A percentile compares a stretch with the other conserved stretches of the same genome.
Conservation (phyloP, 2,329 filamentous ascomycete species). For the Chrysoporthe austroafricana region DNA sequence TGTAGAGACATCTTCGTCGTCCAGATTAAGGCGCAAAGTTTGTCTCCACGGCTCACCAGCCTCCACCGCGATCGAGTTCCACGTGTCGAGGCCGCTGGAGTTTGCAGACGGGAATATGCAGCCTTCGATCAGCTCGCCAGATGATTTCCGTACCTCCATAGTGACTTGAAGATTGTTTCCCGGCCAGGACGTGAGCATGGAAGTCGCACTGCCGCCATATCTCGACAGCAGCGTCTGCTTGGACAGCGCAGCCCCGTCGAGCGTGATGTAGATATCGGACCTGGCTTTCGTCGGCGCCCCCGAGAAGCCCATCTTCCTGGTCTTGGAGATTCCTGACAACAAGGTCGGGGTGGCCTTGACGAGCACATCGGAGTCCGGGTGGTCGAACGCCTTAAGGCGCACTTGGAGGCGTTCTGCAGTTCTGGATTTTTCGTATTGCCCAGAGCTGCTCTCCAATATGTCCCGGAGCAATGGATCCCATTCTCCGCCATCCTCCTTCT, state of each 20-base stretch:
- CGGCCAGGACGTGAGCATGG: constrained; percentile 64
- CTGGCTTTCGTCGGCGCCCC: constrained; percentile 85
- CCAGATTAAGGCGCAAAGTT: constrained; percentile 79
- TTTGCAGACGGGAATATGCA: constrained; percentile 91
- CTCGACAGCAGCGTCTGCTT: constrained; percentile 72
- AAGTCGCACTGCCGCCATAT: constrained; percentile 73
- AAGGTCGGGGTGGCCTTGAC: constrained; percentile 87
- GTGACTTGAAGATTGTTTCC: constrained; percentile 84
- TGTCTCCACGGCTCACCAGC: constrained; percentile 85
- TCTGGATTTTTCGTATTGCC: constrained; percentile 73
- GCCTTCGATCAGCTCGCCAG: constrained; percentile 81
- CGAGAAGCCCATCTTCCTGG: constrained; percentile 89
- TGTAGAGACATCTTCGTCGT: constrained; percentile 77
- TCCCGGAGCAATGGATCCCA: constrained; percentile 76
- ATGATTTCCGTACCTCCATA: constrained; percentile 79
- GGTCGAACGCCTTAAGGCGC: constrained; percentile 76
- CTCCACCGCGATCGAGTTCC: constrained; percentile 82
- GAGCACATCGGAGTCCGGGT: constrained; percentile 76
- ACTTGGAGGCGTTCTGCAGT: constrained; percentile 79
- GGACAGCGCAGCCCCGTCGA: constrained; percentile 78
- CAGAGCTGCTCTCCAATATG: constrained; percentile 73
- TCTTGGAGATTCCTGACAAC: constrained; percentile 78
- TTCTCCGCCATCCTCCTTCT: constrained; percentile 63
- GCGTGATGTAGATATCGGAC: constrained; percentile 92
- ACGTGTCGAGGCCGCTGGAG: constrained; percentile 75